Base-by-base conservation (phyloP, 495 filamentous ascomycete genomes). In the Xylaria longipes region DNA sequence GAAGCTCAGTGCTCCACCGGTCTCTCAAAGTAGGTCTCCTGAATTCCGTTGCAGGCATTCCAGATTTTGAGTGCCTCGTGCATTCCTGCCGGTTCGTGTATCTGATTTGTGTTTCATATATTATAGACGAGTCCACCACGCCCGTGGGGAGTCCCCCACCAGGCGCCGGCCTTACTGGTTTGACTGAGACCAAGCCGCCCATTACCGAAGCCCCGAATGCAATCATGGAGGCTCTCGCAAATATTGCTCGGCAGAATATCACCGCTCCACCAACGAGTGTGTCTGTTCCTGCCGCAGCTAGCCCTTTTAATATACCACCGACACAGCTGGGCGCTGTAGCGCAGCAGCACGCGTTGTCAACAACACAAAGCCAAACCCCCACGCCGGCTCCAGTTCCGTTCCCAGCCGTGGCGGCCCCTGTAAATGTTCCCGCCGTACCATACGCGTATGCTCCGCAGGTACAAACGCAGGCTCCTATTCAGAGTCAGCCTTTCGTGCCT, bases 141-240 rank as follows among this genome's bases (percentile, higher is more conserved):
- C 94, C 94, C 25, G 86, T 89, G 58, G 94, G 93, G 41, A 93
- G 90, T 70, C 94, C 94, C 37, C 92, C 92, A 27, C 86, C 88
- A 58, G 86, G 87, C 72, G 80, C 87, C 67, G 77, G 76, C 57
- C 81, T 76, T n/a, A 75, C 72, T 5, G 77, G 75, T 43, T 70
- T 77, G 60, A 48, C 77, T 14, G 77, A 74, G 57, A 70, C 54
- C n/a, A 77, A 76, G 57, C 64, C 77, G n/a, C 27, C 73, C 17
- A 39, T 63, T 12, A 65, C 66, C 37, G 75, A 79, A 58, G 77
- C 75, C 41, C 77, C 77, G n/a, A 88, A 92, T 77, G 92, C 91
- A 71, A 94, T 97, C 77, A 84, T 96, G 84, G 92, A 92, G 76
- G 92, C 92, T 39, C 87, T 97, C 70, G 93, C 93, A 57, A 92